Evolutionary conservation across 139 green algal genomes (phyloP).

Genomic region (Picochlorum sp.): DNA sequence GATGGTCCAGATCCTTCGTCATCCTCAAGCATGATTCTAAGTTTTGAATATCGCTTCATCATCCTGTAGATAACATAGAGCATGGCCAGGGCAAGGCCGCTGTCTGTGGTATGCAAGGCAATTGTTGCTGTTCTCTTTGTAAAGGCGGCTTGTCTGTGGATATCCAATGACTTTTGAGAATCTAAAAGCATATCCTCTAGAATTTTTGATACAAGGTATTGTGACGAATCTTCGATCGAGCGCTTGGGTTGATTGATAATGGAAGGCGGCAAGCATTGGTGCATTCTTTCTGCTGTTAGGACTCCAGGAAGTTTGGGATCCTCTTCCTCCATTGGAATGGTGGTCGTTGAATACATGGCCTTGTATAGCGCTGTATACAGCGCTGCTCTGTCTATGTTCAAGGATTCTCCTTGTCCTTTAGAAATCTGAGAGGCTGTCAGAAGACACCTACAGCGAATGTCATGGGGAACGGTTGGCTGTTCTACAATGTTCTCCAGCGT

Average conservation of each 20-base stretch:
- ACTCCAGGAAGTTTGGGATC: neutral
- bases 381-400: slow-evolving; percentile 54
- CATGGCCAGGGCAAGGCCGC: slow-evolving; percentile 25
- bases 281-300: neutral
- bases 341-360: slow-evolving; percentile 30
- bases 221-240: neutral
- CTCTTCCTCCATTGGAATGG: slow-evolving; percentile 25
- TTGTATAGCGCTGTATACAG: slow-evolving; percentile 55
- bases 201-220: slow-evolving; percentile 3
- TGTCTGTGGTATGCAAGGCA: slow-evolving; percentile 13
- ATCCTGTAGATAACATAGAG: slow-evolving; percentile 34
- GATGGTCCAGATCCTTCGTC: slow-evolving; percentile 43
- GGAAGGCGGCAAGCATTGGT: neutral
- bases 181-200: slow-evolving; percentile 25
- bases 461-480: slow-evolving; percentile 37
- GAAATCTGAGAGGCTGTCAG: slow-evolving; percentile 51
- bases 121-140: slow-evolving; percentile 31
- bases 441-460: slow-evolving; percentile 48
- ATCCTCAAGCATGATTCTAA: slow-evolving; percentile 57
- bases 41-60: slow-evolving; percentile 39
- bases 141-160: slow-evolving; percentile 38
- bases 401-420: slow-evolving; percentile 46
- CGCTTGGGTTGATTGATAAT: neutral
- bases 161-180: slow-evolving; percentile 38
- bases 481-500: slow-evolving; percentile 44